Evolutionary conservation across 148 eudicot species (phyloP).

Genomic region (Diospyros kaki): DNA sequence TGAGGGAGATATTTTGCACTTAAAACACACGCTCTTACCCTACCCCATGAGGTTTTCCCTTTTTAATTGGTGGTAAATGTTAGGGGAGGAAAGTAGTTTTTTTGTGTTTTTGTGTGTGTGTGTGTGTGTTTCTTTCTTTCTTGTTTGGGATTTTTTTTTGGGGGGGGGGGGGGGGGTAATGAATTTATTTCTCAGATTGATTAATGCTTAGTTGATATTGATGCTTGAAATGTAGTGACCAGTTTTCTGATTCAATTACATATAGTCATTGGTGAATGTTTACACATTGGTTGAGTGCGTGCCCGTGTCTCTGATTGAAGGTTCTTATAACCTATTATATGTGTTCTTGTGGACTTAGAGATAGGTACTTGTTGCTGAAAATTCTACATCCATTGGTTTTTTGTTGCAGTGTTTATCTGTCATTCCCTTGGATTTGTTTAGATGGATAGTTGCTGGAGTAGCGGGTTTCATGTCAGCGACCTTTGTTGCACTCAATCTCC

Average conservation of each 20-base stretch:
- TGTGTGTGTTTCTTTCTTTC: too few relatives aligned
- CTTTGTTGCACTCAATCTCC: slow-evolving; percentile 93
- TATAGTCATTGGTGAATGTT: too few relatives aligned
- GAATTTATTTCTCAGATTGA: not conserved
- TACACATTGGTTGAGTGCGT: too few relatives aligned
- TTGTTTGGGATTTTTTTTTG: not conserved
- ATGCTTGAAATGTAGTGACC: not conserved
- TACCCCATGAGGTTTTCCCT: too few relatives aligned
- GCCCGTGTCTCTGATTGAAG: too few relatives aligned
- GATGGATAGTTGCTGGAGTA: slow-evolving; percentile 92
- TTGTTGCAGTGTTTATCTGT: slow-evolving; percentile 80
- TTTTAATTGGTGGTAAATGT: too few relatives aligned
- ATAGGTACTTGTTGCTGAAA: not conserved
- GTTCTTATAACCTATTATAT: not conserved
- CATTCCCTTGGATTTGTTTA: slow-evolving; percentile 61
- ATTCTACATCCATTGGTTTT: not conserved
- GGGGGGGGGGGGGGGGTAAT: not conserved
- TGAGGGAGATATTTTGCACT: too few relatives aligned
- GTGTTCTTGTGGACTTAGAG: not conserved
- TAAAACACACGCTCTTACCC: too few relatives aligned
- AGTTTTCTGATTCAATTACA: too few relatives aligned
- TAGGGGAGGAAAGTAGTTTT: too few relatives aligned
- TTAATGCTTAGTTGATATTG: not conserved
- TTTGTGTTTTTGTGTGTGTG: too few relatives aligned
- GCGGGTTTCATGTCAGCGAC: slow-evolving; percentile 93